Evolutionary conservation across 2,329 filamentous ascomycete species (phyloP), one percentile per base, ranked within the genome.

Genomic region (Neocatenulostroma microsporum): DNA sequence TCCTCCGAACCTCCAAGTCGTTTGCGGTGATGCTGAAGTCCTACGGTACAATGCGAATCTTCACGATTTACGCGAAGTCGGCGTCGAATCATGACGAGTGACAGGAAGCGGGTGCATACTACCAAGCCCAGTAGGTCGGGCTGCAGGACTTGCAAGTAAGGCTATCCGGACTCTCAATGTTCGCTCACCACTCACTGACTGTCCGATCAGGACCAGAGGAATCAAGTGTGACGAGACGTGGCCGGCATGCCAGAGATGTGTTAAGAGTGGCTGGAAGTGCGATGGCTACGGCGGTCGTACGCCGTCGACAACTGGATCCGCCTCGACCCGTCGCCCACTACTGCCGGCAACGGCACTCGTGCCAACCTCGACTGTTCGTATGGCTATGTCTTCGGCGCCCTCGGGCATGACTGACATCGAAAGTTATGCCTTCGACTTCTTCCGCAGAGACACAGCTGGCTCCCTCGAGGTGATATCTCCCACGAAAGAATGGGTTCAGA

Each of bases 211-310:
- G 10, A 28, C 15, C 5, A 18, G 33, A 19, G 23, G 17, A 11
- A 35, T 35, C 17, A 35, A 35, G 17, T 35, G 33, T 19, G 33
- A 28, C 14, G 33, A 35, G n/a, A 24, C 3, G 9, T 14, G 12
- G 11, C 31, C 31, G 14, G 20, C 20, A 3, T 35, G 33, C 20
- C 3, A n/a, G 3, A 7, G 15, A n/a, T 27, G 33, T 15, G 23
- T 35, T n/a, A 27, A 28, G 13, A 27, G 24, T 15, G 30, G 30
- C 7, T 32, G 30, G 30, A 32, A 20, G 30, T 32, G 30, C 19
- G 30, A 32, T 21, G 30, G 30, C 15, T 32, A 32, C n/a, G 30
- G 21, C 4, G 17, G 8, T 8, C 19, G 4, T 17, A 4, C 28
- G 5, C 28, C 28, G 12, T 17, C 28, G 5, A 6, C 7, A 17